Conservation (phyloP, 1,284 basidiomycete genomes). For the Papiliotrema terrestris region DNA sequence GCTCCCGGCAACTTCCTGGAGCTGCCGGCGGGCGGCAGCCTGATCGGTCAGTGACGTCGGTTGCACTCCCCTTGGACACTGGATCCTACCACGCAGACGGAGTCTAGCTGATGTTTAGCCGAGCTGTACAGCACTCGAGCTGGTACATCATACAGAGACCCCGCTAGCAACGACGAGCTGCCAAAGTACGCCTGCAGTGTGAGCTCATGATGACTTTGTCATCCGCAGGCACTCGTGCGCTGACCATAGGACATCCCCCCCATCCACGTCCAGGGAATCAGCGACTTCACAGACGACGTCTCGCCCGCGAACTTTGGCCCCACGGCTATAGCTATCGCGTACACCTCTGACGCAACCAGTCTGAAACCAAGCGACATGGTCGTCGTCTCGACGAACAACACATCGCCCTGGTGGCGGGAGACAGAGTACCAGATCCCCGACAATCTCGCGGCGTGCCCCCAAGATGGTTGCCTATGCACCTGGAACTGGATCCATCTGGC, state of each 20-base stretch:
- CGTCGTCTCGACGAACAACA: conserved; percentile 69
- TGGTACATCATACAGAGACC: conserved; percentile 3
- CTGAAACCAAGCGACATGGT: conserved; percentile 65
- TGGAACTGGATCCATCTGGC: conserved; percentile 65
- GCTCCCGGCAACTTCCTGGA: conserved; percentile 57
- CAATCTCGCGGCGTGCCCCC: conserved; percentile 63
- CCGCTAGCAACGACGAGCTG: not conserved
- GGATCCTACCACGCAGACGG: no score
- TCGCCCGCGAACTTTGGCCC: conserved; percentile 52
- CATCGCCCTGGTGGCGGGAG: conserved; percentile 62
- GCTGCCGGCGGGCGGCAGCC: conserved; percentile 38
- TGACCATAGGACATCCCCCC: not conserved
- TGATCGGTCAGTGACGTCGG: conserved; percentile 1
- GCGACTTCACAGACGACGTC: conserved; percentile 37
- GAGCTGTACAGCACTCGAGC: conserved; percentile 5
- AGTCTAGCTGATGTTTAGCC: conserved; percentile 8
- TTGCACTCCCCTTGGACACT: no score
- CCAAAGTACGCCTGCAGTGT: conserved; percentile 1
- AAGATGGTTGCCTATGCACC: conserved; percentile 60
- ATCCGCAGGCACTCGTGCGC: not conserved
- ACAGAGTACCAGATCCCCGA: conserved; percentile 63
- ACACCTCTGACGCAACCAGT: conserved; percentile 57
- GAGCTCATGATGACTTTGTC: not conserved
- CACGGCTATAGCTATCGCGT: conserved; percentile 66
- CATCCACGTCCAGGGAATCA: conserved; percentile 1